Evolutionary conservation across 2,329 filamentous ascomycete genomes (phyloP).

Genomic region (Metarhizium robertsii): DNA sequence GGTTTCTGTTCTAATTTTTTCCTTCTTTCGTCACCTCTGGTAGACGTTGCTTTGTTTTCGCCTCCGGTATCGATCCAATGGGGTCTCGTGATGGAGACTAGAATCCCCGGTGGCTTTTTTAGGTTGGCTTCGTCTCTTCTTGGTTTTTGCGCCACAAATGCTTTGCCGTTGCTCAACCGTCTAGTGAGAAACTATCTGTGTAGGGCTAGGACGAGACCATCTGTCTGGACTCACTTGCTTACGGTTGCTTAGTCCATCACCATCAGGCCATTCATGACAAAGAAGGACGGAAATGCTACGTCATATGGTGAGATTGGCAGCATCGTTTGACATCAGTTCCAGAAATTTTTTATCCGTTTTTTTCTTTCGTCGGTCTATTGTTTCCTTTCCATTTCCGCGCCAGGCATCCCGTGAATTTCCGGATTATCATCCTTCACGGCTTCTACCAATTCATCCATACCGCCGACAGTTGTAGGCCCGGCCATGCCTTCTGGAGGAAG

Average conservation of each 20-base stretch:
- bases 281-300: neutral
- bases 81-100: no score
- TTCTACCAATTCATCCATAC: constrained; percentile 48
- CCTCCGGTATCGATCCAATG: neutral
- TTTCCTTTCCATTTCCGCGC: neutral
- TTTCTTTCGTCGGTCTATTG: neutral
- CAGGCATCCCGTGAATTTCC: constrained; percentile 19
- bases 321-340: no score
- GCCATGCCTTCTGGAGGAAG: constrained; percentile 64
- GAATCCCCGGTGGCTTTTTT: no score
- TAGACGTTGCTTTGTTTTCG: neutral
- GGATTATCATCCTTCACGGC: constrained; percentile 39
- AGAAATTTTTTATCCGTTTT: neutral
- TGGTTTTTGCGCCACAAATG: neutral
- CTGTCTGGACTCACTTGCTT: neutral
- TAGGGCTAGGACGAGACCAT: no score
- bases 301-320: neutral
- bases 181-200: neutral
- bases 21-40: neutral
- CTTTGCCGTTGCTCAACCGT: neutral
- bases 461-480: constrained; percentile 61
- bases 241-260: neutral
- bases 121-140: neutral
- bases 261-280: neutral
- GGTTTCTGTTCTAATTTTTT: no score